Base-by-base conservation (phyloP, 306 rosid species). In the Ormosia emarginata region DNA sequence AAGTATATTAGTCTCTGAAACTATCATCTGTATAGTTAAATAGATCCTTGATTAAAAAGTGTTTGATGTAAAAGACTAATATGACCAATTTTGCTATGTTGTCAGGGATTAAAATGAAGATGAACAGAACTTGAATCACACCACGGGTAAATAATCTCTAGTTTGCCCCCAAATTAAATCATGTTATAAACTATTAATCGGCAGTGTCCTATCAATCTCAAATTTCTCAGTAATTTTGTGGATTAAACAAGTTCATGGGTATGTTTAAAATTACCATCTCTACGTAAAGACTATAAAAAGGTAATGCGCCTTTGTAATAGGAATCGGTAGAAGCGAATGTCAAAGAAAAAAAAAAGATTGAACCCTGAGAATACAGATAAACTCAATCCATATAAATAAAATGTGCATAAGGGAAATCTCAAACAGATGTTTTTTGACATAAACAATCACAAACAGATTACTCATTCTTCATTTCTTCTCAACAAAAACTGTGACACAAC, bases 401-500 rank as follows among this genome's bases (percentile, higher is more conserved):
- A 62, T 75, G 70, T 39, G 79, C 55, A 39, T 43, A 2, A 36
- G 55, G 79, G 40, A 69, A 57, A 83, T 76, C 71, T 39, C 78
- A 80, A 53, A 79, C 46, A 46, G 4, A 24, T 56, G 15, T 4
- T 50, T 57, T 77, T 71, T 40, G n/a, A 32, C 65, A 77, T 32
- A 52, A 70, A 71, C 68, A 55, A 67, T 24, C 58, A 1, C 85
- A 70, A 67, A 75, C 36, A 10, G 64, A 65, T 55, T 65, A 80
- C 74, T 47, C 6, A 17, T 71, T 68, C 64, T 50, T 33, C 62
- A 58, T 43, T 72, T 46, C 12, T 44, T 53, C 71, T 41, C 6
- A 59, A 67, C 43, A 77, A 43, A 80, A 55, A 37, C 46, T 61
- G 68, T 67, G 43, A 79, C 75, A 79, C 77, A 67, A 82, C 18